Conservation (phyloP, 2,329 filamentous ascomycete species). For the Nannizziopsis barbatae region DNA sequence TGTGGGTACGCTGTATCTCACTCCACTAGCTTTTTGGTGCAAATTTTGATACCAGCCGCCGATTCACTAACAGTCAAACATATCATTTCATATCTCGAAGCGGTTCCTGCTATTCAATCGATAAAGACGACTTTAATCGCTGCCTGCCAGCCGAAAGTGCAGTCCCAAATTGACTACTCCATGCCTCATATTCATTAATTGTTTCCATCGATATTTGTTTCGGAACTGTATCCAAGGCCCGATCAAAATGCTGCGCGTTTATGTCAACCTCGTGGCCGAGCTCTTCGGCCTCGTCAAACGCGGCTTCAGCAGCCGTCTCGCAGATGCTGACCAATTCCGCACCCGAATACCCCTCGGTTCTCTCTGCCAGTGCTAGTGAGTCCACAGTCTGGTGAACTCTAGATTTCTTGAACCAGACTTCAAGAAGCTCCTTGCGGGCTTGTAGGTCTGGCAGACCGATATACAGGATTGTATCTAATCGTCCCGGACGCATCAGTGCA, state of each 20-base stretch:
- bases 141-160: background rate
- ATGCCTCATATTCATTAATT: constrained; percentile 48
- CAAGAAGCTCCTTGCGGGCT: constrained; percentile 66
- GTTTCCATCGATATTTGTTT: constrained; percentile 51
- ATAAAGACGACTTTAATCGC: no score
- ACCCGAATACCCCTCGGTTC: constrained; percentile 69
- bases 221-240: constrained; percentile 37
- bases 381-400: constrained; percentile 54
- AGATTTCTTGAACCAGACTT: constrained; percentile 53
- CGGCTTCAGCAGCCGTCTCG: constrained; percentile 40
- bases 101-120: no score
- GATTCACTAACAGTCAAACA: no score
- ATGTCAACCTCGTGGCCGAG: constrained; percentile 30
- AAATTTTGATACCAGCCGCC: no score
- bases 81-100: no score
- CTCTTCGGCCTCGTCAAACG: constrained; percentile 43
- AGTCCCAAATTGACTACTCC: constrained; percentile 28
- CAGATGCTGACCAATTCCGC: constrained; percentile 63
- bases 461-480: constrained; percentile 76
- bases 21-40: no score
- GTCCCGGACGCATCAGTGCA: constrained; percentile 71
- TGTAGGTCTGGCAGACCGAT: constrained; percentile 66
- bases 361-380: constrained; percentile 49
- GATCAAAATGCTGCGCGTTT: constrained; percentile 34
- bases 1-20: no score